Conservation (phyloP, 345 rosid species). For the Salix udensis region DNA sequence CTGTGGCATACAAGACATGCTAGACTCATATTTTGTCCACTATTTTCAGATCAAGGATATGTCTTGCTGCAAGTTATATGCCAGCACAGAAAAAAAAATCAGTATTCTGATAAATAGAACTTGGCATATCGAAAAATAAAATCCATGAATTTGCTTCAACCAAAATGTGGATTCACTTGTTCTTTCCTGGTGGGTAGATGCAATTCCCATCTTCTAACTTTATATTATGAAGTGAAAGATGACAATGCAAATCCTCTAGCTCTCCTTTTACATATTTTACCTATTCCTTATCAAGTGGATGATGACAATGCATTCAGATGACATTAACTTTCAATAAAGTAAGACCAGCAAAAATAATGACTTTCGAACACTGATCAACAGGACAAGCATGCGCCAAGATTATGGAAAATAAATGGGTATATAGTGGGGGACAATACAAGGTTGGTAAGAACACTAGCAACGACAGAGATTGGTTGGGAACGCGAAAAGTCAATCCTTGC, state of each 20-base stretch:
- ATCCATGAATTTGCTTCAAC: not conserved
- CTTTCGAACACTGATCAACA: not conserved
- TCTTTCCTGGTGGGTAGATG: not conserved
- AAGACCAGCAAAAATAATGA: not conserved
- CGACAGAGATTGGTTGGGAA: not conserved
- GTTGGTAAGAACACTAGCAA: not conserved
- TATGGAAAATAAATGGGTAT: not conserved
- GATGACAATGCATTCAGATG: not conserved
- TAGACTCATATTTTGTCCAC: conserved; percentile 53
- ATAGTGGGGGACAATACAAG: not conserved
- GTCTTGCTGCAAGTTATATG: conserved; percentile 4
- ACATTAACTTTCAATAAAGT: not conserved
- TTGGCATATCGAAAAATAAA: not conserved
- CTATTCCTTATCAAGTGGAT: not conserved
- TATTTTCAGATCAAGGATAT: conserved; percentile 1
- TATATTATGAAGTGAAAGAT: not conserved
- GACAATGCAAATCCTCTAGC: not conserved
- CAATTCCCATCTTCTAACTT: not conserved
- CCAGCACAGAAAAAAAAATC: not conserved
- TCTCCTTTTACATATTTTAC: not conserved
- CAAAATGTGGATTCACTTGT: not conserved
- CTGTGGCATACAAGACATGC: conserved; percentile 89
- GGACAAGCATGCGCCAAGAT: not conserved
- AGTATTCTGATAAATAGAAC: not conserved
- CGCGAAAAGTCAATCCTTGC: not conserved